Conservation (phyloP, 129 eudicot genomes). For the Arctium minus region DNA sequence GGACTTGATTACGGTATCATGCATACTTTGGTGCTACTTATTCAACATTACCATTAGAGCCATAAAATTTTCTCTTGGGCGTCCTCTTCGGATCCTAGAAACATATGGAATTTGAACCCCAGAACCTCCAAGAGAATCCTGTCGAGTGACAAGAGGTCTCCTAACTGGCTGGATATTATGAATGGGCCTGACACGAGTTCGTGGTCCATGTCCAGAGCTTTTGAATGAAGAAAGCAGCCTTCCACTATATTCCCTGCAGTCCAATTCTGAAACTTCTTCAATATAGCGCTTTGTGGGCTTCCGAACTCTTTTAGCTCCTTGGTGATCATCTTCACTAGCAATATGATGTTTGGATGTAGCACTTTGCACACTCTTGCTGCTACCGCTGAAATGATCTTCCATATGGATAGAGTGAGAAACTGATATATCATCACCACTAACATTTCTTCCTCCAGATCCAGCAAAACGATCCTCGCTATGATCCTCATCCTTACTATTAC, state of each 20-base stretch:
- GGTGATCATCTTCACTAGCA: constrained; percentile 42
- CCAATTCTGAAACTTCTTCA: constrained; percentile 87
- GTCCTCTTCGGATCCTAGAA: constrained; percentile 82
- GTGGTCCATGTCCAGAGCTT: constrained; percentile 38
- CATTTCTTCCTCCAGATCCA: constrained; percentile 25
- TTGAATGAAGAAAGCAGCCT: constrained; percentile 36
- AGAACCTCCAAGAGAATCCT: constrained; percentile 94
- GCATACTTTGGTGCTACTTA: neutral
- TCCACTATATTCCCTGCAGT: constrained; percentile 49
- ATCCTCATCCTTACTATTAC: constrained; percentile 19
- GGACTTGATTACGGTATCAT: neutral
- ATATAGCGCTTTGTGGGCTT: constrained; percentile 94
- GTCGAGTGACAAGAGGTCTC: constrained; percentile 63
- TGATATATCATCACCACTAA: constrained; percentile 21
- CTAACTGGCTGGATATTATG: constrained; percentile 43
- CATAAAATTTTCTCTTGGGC: constrained; percentile 80
- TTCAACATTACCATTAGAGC: constrained; percentile 64
- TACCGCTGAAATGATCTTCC: constrained; percentile 30
- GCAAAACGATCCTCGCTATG: constrained; percentile 29
- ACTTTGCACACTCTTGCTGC: constrained; percentile 29
- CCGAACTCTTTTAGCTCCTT: constrained; percentile 79
- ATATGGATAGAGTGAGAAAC: constrained; percentile 27
- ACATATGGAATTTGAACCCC: constrained; percentile 90
- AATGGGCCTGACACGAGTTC: constrained; percentile 36
- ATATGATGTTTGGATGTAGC: constrained; percentile 28